Evolutionary conservation across 1,284 basidiomycete species (phyloP), one percentile per base, ranked within the genome.

Genomic region (Ceratorhiza oryzae-sativae): DNA sequence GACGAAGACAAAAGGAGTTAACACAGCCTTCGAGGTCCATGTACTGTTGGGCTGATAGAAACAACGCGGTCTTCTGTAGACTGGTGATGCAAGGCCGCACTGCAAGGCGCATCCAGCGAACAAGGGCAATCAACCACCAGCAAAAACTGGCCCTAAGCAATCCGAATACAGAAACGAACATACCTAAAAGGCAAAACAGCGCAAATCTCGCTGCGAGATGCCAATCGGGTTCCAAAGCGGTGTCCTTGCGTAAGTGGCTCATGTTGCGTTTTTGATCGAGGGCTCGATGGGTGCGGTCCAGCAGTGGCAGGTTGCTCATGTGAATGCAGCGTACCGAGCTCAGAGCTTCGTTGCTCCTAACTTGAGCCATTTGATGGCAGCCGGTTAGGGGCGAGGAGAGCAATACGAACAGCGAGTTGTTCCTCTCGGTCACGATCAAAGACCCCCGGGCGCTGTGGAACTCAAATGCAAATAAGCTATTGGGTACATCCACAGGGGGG

Each of bases 401-500:
- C 42, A 18, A 8, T 45, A 18, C 42, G 39, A 23, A 25, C 23
- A 39, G 1, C 41, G 27, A n/a, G 20, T 5, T 42, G 36, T n/a
- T 23, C 1, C n/a, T 30, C n/a, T 32, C 30, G 30, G 53, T 32
- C 30, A n/a, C n/a, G 8, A 32, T 13, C 32, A n/a, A 55, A 34
- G 53, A 20, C 53, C 27, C 34, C 30, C 25, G 32, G n/a, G 3
- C 18, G 9, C 3, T 10, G 9, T 3, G 42, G 15, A 25, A 1
- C 41, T 60, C 42, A 45, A 46, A 59, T 6, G 27, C 39, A 45
- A 45, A 60, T 45, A 60, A 45, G 39, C 59, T 60, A 60, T 25
- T n/a, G 59, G 41, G 59, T 60, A 60, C 45, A 60, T 46, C 59
- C 23, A 39, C 41, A 60, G 41, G 59, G 59, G 41, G 25, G 42